Evolutionary conservation across 345 rosid genomes (phyloP).

Genomic region (Eutrema japonicum): DNA sequence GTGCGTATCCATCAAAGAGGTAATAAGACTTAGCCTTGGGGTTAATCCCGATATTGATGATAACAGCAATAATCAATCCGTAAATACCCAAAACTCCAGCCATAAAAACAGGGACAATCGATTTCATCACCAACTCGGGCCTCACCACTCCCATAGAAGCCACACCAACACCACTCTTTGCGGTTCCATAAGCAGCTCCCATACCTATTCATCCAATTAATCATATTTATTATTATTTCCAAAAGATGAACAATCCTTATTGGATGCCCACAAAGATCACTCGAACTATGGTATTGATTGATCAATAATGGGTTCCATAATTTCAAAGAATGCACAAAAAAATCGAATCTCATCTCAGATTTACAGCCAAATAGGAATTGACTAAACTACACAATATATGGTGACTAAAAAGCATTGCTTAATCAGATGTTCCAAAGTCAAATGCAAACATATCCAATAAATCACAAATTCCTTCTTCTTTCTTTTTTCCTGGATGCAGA

Average conservation of each 20-base stretch:
- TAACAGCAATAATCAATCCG: constrained; percentile 44
- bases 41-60: constrained; percentile 23
- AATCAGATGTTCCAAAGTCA: constrained; percentile 18
- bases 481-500: neutral
- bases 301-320: neutral
- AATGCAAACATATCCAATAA: neutral
- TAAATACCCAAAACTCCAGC: constrained; percentile 48
- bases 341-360: neutral
- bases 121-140: constrained; percentile 44
- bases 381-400: neutral
- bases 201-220: constrained; percentile 37
- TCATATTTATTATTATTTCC: neutral
- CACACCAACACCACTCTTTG: constrained; percentile 48
- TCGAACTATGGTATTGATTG: neutral
- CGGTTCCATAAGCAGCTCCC: constrained; percentile 46
- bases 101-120: constrained; percentile 46
- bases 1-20: too few species aligned
- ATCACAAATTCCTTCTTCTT: neutral
- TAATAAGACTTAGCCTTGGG: too few species aligned
- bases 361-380: constrained; percentile 14
- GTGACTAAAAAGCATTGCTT: neutral
- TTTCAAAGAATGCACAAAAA: neutral
- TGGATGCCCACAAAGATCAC: constrained; percentile 11
- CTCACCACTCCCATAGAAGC: constrained; percentile 49
- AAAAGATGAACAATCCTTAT: neutral